Evolutionary conservation across 306 rosid genomes (phyloP).

Genomic region (Pyrus bretschneideri): DNA sequence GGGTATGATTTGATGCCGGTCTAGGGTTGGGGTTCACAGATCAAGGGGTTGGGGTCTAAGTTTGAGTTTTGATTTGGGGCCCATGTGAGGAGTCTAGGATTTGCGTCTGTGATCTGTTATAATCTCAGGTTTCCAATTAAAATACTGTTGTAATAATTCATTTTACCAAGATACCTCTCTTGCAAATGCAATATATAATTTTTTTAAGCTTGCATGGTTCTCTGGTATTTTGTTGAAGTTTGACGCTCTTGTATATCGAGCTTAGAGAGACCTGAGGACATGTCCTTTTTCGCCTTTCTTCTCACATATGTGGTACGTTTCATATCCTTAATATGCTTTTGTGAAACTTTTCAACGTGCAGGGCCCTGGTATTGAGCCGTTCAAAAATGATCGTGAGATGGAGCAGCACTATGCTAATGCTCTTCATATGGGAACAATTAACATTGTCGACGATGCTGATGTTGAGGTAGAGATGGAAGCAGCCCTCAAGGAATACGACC

Average conservation of each 20-base stretch:
- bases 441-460: constrained; percentile 38
- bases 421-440: constrained; percentile 45
- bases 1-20: too few relatives aligned
- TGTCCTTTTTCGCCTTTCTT: background rate
- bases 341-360: constrained; percentile 24
- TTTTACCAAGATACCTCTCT: background rate
- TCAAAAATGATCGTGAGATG: constrained; percentile 51
- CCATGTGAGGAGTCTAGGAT: background rate
- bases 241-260: background rate
- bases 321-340: background rate
- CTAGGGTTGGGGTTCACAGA: background rate
- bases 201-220: background rate
- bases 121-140: background rate
- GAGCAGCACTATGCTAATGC: constrained; percentile 72
- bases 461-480: constrained; percentile 75
- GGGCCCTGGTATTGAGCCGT: constrained; percentile 68
- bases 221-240: background rate
- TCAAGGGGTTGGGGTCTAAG: background rate
- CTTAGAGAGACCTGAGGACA: background rate
- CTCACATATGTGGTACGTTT: background rate
- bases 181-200: background rate
- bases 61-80: background rate
- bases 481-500: constrained; percentile 69
- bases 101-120: background rate
- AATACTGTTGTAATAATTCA: background rate